Conservation (phyloP, 2,329 filamentous ascomycete genomes). For the Lachnum nothofagi region DNA sequence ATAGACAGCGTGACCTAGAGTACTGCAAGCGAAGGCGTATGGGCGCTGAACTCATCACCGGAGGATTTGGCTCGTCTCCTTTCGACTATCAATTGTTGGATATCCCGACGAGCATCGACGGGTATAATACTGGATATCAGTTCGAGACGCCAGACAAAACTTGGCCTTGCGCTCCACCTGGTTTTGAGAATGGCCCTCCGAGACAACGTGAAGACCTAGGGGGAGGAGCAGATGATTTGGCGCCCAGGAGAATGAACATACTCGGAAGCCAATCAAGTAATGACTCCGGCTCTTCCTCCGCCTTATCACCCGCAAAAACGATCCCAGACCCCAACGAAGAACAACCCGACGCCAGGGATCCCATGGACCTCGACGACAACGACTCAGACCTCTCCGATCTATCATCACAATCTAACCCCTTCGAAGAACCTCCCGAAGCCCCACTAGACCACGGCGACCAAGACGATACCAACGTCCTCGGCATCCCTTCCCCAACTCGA, state of each 20-base stretch:
- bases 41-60: constrained; percentile 1
- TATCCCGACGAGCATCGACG: not conserved
- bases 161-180: not conserved
- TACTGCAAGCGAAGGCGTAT: constrained; percentile 3
- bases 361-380: too few relatives aligned
- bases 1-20: not conserved
- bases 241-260: too few relatives aligned
- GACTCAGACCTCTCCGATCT: too few relatives aligned
- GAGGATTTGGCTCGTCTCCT: not conserved
- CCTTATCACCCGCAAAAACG: not conserved
- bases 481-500: too few relatives aligned
- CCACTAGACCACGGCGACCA: too few relatives aligned
- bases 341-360: not conserved
- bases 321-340: not conserved
- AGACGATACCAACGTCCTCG: too few relatives aligned
- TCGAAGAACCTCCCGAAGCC: too few relatives aligned
- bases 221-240: too few relatives aligned
- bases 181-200: too few relatives aligned
- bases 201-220: too few relatives aligned
- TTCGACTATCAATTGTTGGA: constrained; percentile 3
- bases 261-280: too few relatives aligned
- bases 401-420: too few relatives aligned
- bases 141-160: not conserved
- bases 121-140: not conserved
- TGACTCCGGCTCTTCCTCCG: not conserved